Base-by-base conservation (phyloP, 2,329 filamentous ascomycete species). In the Pseudogymnoascus sp. region DNA sequence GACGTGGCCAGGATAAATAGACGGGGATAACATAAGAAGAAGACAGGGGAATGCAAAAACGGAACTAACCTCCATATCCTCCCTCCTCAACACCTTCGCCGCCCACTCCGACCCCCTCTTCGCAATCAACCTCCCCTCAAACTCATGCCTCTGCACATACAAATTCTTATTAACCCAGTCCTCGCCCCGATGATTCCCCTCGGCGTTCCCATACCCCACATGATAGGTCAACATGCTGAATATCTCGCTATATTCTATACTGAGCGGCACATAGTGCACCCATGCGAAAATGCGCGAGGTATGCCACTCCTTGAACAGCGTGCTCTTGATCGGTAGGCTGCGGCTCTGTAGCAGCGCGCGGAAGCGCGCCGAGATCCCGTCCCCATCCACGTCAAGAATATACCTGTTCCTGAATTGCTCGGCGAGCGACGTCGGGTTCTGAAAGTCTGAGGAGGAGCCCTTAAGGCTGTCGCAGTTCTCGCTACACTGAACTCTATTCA, bases 221-320 rank as follows among this genome's bases (percentile, higher is more conserved):
- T 93, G 91, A 71, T 90, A 93, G 64, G 88, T 84, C 79, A 91
- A 80, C 63, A 91, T 86, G 47, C 83, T 86, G 66, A 86, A 92
- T 69, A 89, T 81, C 68, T 93, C 90, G 37, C 83, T 77, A 69
- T 87, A 92, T 1, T 86, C 83, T 70, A 84, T 89, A 71, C 92
- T 88, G 82, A 93, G 86, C 14, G 90, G 90, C 1, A 92, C 86
- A 69, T 90, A 93, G 74, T 95, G 90, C 70, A 85, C 85, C 90
- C 90, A 95, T 0, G 88, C 81, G 1, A 91, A 78, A 1, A 93
- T 78, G 2, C 90, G 81, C 51, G 81, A 83, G 72, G 93, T 89
- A 71, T 93, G 90, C 90, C 90, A 95, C 73, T 95, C 90, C 18
- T 83, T 81, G 76, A 87, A 95, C 21, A 93, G 78, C 0, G 90